phyloP scores from a whole-genome alignment of 306 rosid genomes.

The Prunus fruticosa region DNA sequence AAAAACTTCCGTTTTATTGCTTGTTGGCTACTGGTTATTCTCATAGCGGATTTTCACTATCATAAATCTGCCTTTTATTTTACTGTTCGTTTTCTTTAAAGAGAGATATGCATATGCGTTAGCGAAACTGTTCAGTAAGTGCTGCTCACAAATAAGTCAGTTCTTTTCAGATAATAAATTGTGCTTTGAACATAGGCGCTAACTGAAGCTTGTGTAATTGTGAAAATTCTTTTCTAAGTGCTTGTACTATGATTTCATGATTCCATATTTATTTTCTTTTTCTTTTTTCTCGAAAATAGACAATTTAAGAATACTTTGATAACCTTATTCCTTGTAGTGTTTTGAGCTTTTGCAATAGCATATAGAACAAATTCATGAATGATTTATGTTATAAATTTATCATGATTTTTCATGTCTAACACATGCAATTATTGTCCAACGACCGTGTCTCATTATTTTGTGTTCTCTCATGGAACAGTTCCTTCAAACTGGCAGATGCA shows the following conservation, averaged over 20 bases:
- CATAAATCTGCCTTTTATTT: background rate
- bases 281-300: too few species aligned
- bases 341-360: background rate
- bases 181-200: background rate
- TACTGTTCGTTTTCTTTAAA: background rate
- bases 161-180: background rate
- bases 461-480: conserved; percentile 58
- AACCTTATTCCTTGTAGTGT: background rate
- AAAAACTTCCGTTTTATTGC: too few species aligned
- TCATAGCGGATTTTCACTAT: background rate
- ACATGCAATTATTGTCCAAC: conserved; percentile 10
- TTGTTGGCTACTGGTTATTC: background rate
- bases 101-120: background rate
- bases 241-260: background rate
- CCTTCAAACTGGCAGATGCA: conserved; percentile 98
- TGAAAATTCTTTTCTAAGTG: background rate
- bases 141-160: background rate
- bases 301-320: background rate
- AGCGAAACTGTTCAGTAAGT: background rate
- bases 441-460: conserved; percentile 24
- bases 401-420: background rate
- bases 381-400: background rate
- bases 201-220: background rate
- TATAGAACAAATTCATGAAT: background rate
- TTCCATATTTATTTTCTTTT: background rate